Percentiles rank a stretch among this genome's conserved stretches.
These are phyloP conservation scores for Porphyra umbilicalis DNA, from an alignment of 31 red algal genomes.

Conservation along the genomic window DNA sequence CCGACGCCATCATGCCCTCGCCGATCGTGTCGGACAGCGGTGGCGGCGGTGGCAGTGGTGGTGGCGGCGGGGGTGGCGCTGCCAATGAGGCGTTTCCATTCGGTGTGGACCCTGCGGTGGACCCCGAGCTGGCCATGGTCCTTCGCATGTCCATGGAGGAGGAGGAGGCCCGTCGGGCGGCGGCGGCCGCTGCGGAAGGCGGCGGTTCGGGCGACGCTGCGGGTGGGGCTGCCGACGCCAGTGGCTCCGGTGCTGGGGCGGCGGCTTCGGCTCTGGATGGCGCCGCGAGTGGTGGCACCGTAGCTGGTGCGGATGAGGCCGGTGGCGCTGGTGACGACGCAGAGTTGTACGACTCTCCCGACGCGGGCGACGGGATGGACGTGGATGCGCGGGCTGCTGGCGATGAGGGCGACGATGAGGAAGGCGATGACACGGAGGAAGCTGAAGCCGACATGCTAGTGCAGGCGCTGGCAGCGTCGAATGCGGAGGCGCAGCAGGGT, in stretches of 20 bases:
- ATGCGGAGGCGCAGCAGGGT: constrained; percentile 1
- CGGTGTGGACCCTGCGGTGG: constrained; percentile 62
- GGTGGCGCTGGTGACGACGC: constrained; percentile 45
- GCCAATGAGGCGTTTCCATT: constrained; percentile 35
- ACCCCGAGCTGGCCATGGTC: constrained; percentile 92
- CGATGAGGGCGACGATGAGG: neutral
- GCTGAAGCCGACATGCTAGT: neutral
- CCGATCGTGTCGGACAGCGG: constrained; percentile 40
- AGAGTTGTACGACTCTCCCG: constrained; percentile 2
- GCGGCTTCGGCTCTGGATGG: constrained; percentile 21
- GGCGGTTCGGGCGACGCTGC: constrained; percentile 9
- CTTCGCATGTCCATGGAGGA: constrained; percentile 93
- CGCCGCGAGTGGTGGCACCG: neutral
- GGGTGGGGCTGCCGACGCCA: neutral
- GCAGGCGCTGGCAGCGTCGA: neutral
- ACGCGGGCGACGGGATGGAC: neutral
- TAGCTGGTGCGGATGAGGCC: constrained; percentile 3
- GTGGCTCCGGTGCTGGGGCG: constrained; percentile 1
- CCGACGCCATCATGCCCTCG: constrained; percentile 72
- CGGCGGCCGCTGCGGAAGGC: constrained; percentile 26
- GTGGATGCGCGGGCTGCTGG: neutral
- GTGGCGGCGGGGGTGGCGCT: constrained; percentile 27
- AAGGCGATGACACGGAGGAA: neutral
- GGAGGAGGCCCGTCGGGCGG: constrained; percentile 67
- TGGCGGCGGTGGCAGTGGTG: constrained; percentile 13